phyloP scores from a whole-genome alignment of 805 yeast genomes.

The Metschnikowia henanensis region DNA sequence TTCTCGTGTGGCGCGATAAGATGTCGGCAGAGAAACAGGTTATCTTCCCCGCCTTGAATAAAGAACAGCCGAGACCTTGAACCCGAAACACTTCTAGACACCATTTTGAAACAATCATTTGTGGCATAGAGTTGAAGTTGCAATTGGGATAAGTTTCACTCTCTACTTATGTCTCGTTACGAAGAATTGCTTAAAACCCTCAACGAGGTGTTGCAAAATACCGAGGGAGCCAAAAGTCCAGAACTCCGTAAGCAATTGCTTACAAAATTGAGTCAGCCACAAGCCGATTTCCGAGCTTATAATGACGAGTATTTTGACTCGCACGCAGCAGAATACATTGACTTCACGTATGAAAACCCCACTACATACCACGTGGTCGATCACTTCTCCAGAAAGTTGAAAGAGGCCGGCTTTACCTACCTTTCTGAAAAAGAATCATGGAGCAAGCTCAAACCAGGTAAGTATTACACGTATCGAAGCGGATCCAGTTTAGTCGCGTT shows the following conservation, averaged over 20 bases:
- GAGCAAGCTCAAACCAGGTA: constrained; percentile 49
- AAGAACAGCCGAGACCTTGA: too few relatives aligned
- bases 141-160: too few relatives aligned
- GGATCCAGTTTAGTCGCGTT: constrained; percentile 72
- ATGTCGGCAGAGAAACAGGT: background rate
- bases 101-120: too few relatives aligned
- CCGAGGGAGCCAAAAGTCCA: constrained; percentile 7
- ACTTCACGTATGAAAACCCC: constrained; percentile 71
- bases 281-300: constrained; percentile 10
- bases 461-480: constrained; percentile 67
- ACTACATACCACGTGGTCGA: constrained; percentile 73
- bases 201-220: constrained; percentile 11
- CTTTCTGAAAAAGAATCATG: constrained; percentile 63
- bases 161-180: constrained; percentile 15
- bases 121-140: too few relatives aligned
- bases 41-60: too few relatives aligned
- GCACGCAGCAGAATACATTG: constrained; percentile 53
- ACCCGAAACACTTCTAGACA: too few relatives aligned
- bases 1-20: constrained; percentile 17
- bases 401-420: constrained; percentile 60
- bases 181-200: constrained; percentile 16
- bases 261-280: constrained; percentile 7
- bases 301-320: constrained; percentile 22
- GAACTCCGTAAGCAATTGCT: constrained; percentile 12
- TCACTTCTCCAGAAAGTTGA: constrained; percentile 48